phyloP scores from a whole-genome alignment of 2,329 filamentous ascomycete species.

The Colletotrichum orchidophilum region DNA sequence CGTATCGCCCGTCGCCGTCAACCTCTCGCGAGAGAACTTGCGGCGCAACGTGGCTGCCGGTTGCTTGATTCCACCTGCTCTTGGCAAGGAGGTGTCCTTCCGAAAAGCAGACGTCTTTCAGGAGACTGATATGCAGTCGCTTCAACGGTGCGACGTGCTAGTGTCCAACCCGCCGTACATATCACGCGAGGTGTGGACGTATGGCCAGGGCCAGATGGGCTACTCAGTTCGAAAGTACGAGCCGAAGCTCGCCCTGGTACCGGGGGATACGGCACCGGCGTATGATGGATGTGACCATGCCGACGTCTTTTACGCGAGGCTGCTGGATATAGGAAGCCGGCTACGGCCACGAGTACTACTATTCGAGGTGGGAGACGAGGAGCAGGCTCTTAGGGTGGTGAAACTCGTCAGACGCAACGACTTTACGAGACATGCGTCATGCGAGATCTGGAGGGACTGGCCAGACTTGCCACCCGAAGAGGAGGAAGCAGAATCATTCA shows the following conservation, averaged over 20 bases:
- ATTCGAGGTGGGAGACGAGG: constrained; percentile 76
- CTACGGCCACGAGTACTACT: constrained; percentile 65
- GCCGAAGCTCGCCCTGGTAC: constrained; percentile 81
- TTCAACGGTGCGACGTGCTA: constrained; percentile 68
- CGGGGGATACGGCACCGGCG: constrained; percentile 42
- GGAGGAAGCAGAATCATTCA: constrained; percentile 38
- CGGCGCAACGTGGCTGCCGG: constrained; percentile 52
- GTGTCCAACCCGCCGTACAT: constrained; percentile 95
- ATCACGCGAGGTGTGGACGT: constrained; percentile 60
- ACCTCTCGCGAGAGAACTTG: constrained; percentile 73
- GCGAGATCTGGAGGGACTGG: constrained; percentile 80
- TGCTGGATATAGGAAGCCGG: constrained; percentile 64
- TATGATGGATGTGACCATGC: constrained; percentile 48
- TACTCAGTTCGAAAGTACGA: constrained; percentile 87
- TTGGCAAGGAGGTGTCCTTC: constrained; percentile 52
- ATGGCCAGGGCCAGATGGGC: constrained; percentile 53
- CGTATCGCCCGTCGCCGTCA: constrained; percentile 72
- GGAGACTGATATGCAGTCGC: constrained; percentile 45
- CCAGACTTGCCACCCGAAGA: constrained; percentile 53
- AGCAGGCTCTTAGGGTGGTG: constrained; percentile 73
- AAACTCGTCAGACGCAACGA: constrained; percentile 50
- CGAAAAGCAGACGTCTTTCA: constrained; percentile 59
- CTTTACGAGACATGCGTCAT: constrained; percentile 41
- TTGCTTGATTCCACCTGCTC: constrained; percentile 33
- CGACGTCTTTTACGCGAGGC: constrained; percentile 73